Evolutionary conservation across 148 eudicot species (phyloP), one percentile per base, ranked within the genome.

Genomic region (Hydrangea macrophylla): DNA sequence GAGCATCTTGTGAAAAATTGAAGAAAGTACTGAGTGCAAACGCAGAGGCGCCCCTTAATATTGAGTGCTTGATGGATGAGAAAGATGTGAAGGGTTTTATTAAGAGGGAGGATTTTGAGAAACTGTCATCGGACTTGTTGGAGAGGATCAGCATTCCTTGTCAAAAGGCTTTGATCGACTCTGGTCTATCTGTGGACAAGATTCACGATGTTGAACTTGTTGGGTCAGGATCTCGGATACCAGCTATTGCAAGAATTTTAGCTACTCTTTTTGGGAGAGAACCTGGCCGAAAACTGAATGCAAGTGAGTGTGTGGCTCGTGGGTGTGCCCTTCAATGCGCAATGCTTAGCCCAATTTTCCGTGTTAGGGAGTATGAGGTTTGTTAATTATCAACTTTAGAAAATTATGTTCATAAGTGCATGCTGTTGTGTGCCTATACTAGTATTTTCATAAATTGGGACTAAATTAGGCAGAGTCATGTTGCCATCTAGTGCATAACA

Each of bases 271-370:
- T 90, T 64, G 42, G 74, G 50, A 81, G 58, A 77, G 96, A 94
- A 71, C 91, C 96, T 1, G 76, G 93, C 9, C 79, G 99, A 58
- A 81, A 84, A 7, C 24, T 87, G 53, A 94, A 91, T 82, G 97
- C 97, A 31, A 94, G 97, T 63, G 99, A 94, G 70, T 94, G 97
- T 50, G 99, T 94, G 67, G 90, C 99, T 55, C 92, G 96, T 76
- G 99, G 99, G 5, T 94, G 97, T 80, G 99, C 93, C 35, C 79
- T 94, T 66, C 99, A 87, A 56, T 94, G 93, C 74, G 99, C 99
- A 57, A 94, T 94, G 99, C 89, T 94, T 72, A 88, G 99, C 74
- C 90, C 91, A 55, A 68, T 33, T 27, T 83, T 83, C 54, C 92
- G 92, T 56, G 97, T 94, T 69, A 85, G 88, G 69, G 97, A 94